Evolutionary conservation across 2,329 filamentous ascomycete genomes (phyloP), one percentile per base, ranked within the genome.

Genomic region (Ilyonectria mors-panacis): DNA sequence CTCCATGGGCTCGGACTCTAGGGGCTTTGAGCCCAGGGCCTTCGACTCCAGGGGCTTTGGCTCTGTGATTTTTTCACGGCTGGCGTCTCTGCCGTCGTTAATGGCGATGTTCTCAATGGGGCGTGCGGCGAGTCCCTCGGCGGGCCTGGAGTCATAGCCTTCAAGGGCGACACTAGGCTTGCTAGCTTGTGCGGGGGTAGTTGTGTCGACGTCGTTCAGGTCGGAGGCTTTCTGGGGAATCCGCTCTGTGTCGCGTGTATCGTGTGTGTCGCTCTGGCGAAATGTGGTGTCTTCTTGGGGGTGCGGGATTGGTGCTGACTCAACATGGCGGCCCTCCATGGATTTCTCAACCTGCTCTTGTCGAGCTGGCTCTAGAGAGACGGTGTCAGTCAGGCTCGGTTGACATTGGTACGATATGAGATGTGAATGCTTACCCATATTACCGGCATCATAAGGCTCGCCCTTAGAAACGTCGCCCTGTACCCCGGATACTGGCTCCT

Each of bases 391-490:
- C 13, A 50, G 23, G n/a, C 5, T 13, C 15, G 10, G 15, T 21
- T 13, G 13, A n/a, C 7, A 13, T 13, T n/a, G 13, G 12, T 13
- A 15, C 2, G 19, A 8, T 4, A 26, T 26, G n/a, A 13, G 5
- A 19, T 12, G 9, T 8, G 13, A 55, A 12, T 10, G 59, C 76
- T 47, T 87, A 83, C 89, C 86, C n/a, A 88, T 81, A 78, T 96
- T 96, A 55, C 94, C 94, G 65, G 89, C 89, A 77, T 96, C 94
- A 74, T 91, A 97, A 0, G 94, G 94, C 78, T 95, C 91, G 13
- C 88, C 89, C 48, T 85, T 85, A 26, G 86, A 86, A 5, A 92
- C 92, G 77, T 91, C 83, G 44, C 94, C 94, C 64, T 86, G 83
- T 58, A 89, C 83, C 23, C 94, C 94, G 21, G 92, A 92, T 50